phyloP scores from a whole-genome alignment of 2,329 filamentous ascomycete species.

The Clonostachys solani region DNA sequence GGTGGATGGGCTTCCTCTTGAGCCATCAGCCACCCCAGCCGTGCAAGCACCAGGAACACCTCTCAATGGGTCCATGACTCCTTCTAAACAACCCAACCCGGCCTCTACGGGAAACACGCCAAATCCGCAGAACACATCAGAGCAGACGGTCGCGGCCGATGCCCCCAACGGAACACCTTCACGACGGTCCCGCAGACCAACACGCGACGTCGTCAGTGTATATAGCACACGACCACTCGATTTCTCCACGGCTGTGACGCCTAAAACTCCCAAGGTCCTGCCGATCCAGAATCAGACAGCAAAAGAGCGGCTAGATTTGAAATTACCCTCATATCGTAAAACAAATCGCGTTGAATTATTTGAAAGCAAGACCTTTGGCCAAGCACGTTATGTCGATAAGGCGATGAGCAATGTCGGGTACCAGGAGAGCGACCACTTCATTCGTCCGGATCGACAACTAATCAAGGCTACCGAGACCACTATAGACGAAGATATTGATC shows the following conservation, averaged over 20 bases:
- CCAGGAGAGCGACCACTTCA: constrained; percentile 88
- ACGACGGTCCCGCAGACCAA: constrained; percentile 34
- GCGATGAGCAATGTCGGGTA: constrained; percentile 96
- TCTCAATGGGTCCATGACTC: constrained; percentile 37
- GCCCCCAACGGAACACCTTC: constrained; percentile 23
- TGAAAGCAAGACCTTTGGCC: constrained; percentile 80
- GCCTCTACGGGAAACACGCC: constrained; percentile 37
- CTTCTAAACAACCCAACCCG: constrained; percentile 37
- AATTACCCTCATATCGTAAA: constrained; percentile 69
- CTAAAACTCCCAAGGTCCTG: constrained; percentile 60
- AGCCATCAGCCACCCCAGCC: constrained; percentile 29
- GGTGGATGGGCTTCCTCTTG: constrained; percentile 65
- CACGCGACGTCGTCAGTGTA: constrained; percentile 46
- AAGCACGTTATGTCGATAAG: constrained; percentile 90
- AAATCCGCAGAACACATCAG: constrained; percentile 23
- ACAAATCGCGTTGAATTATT: constrained; percentile 77
- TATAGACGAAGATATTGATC: constrained; percentile 54
- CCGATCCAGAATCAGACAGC: constrained; percentile 76
- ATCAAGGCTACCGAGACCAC: constrained; percentile 59
- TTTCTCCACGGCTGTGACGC: constrained; percentile 24
- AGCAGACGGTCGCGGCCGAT: constrained; percentile 21
- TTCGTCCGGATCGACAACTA: constrained; percentile 70
- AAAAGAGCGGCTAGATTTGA: constrained; percentile 75
- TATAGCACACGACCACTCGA: constrained; percentile 46
- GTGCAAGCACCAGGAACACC: constrained; percentile 17